Conservation (phyloP, 2,329 filamentous ascomycete species). For the Diaporthe destruens region DNA sequence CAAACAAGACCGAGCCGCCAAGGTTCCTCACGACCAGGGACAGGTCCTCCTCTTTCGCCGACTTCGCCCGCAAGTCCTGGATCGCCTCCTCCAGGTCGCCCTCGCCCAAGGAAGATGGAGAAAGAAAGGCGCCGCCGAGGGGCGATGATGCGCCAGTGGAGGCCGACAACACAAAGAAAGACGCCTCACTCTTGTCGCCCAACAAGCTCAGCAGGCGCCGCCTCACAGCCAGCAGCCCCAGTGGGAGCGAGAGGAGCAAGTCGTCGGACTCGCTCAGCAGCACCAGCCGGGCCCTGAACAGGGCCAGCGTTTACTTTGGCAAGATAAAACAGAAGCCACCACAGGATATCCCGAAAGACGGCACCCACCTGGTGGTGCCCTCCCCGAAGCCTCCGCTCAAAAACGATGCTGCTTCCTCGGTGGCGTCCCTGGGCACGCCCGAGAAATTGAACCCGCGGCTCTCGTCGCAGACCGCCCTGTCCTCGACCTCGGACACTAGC, state of each 20-base stretch:
- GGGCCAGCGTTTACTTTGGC: slow-evolving; percentile 63
- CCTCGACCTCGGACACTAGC: slow-evolving; percentile 40
- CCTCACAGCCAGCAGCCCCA: slow-evolving; percentile 47
- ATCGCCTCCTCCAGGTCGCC: slow-evolving; percentile 62
- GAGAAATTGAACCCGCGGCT: slow-evolving; percentile 47
- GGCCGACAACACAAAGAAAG: slow-evolving; percentile 13
- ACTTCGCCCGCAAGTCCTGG: slow-evolving; percentile 66
- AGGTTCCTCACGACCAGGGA: slow-evolving; percentile 53
- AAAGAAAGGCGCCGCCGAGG: slow-evolving; percentile 42
- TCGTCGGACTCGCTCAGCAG: slow-evolving; percentile 54
- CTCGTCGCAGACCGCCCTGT: slow-evolving; percentile 56
- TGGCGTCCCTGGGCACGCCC: slow-evolving; percentile 27
- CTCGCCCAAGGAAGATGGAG: slow-evolving; percentile 54
- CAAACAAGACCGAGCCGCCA: slow-evolving; percentile 46
- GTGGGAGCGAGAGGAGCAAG: slow-evolving; percentile 49
- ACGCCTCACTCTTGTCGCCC: slow-evolving; percentile 48
- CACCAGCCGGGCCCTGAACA: slow-evolving; percentile 55
- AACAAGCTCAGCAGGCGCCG: slow-evolving; percentile 50
- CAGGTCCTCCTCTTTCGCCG: slow-evolving; percentile 62
- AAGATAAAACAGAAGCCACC: slow-evolving; percentile 64
- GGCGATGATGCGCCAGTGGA: slow-evolving; percentile 24
- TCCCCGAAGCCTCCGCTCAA: slow-evolving; percentile 34
- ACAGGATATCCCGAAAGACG: slow-evolving; percentile 50
- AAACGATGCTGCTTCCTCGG: slow-evolving; percentile 41
- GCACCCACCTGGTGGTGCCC: slow-evolving; percentile 43